These are phyloP conservation scores for Schizosaccharomyces lindneri DNA, from an alignment of 805 yeast species.

Conservation along the genomic window DNA sequence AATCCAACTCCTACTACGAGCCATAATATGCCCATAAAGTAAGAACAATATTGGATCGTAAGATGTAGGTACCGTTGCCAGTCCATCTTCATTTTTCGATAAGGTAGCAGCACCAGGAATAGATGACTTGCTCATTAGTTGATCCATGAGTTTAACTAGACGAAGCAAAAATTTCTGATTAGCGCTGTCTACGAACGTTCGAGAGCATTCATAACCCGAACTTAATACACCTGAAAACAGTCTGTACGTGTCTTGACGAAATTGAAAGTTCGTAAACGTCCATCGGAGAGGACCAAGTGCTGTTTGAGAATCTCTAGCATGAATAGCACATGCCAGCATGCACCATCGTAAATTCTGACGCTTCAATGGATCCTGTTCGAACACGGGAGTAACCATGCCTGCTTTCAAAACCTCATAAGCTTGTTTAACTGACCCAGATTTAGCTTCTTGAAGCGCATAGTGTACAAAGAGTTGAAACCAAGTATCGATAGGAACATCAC, in stretches of 20 bases:
- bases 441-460: slow-evolving; percentile 42
- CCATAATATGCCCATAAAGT: slow-evolving; percentile 57
- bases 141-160: slow-evolving; percentile 72
- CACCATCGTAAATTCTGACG: not conserved
- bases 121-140: slow-evolving; percentile 25
- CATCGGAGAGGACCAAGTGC: slow-evolving; percentile 34
- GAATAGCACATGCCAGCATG: slow-evolving; percentile 27
- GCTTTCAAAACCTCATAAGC: slow-evolving; percentile 48
- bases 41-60: slow-evolving; percentile 41
- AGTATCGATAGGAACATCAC: slow-evolving; percentile 50
- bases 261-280: slow-evolving; percentile 14
- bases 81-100: slow-evolving; percentile 3
- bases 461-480: slow-evolving; percentile 78
- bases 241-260: slow-evolving; percentile 28
- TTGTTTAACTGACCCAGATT: slow-evolving; percentile 31
- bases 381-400: slow-evolving; percentile 58
- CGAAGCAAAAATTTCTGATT: slow-evolving; percentile 78
- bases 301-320: slow-evolving; percentile 26
- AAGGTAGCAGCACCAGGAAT: slow-evolving; percentile 7
- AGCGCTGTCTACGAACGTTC: slow-evolving; percentile 44
- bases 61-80: slow-evolving; percentile 3
- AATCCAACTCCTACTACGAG: slow-evolving; percentile 57
- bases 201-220: slow-evolving; percentile 33
- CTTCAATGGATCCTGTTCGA: slow-evolving; percentile 26
- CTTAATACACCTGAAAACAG: slow-evolving; percentile 41